Evolutionary conservation across 805 yeast genomes (phyloP).

Genomic region (Ogataea kodamae): DNA sequence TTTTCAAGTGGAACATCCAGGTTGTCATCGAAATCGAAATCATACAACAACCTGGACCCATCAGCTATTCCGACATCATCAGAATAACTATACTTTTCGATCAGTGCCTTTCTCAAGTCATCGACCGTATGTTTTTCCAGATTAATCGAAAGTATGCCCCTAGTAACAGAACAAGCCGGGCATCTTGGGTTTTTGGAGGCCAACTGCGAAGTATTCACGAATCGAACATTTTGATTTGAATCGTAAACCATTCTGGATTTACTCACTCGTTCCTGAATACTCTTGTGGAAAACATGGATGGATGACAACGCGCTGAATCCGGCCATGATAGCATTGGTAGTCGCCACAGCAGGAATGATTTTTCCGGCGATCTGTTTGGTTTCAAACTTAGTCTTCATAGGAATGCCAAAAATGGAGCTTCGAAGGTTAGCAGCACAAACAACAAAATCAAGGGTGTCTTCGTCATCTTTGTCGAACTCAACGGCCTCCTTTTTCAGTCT

Average conservation of each 20-base stretch:
- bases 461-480: constrained; percentile 92
- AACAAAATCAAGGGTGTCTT: constrained; percentile 85
- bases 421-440: constrained; percentile 80
- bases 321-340: constrained; percentile 93
- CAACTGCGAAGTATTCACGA: constrained; percentile 61
- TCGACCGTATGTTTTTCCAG: constrained; percentile 36
- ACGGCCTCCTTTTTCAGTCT: constrained; percentile 44
- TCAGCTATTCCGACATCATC: constrained; percentile 52
- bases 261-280: constrained; percentile 28
- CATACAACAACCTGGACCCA: constrained; percentile 63
- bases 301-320: constrained; percentile 82
- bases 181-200: constrained; percentile 69
- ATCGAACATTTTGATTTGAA: constrained; percentile 52
- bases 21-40: constrained; percentile 86
- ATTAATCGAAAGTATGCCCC: constrained; percentile 46
- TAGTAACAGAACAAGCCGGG: constrained; percentile 56
- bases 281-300: constrained; percentile 41
- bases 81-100: constrained; percentile 49
- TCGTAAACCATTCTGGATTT: constrained; percentile 50
- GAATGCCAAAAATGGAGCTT: constrained; percentile 66
- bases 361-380: constrained; percentile 95
- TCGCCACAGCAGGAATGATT: constrained; percentile 97
- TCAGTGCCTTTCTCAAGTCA: constrained; percentile 50
- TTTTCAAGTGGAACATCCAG: constrained; percentile 43
- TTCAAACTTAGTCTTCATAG: constrained; percentile 73